phyloP scores from a whole-genome alignment of 2,329 filamentous ascomycete genomes.

The Venturia asperata region DNA sequence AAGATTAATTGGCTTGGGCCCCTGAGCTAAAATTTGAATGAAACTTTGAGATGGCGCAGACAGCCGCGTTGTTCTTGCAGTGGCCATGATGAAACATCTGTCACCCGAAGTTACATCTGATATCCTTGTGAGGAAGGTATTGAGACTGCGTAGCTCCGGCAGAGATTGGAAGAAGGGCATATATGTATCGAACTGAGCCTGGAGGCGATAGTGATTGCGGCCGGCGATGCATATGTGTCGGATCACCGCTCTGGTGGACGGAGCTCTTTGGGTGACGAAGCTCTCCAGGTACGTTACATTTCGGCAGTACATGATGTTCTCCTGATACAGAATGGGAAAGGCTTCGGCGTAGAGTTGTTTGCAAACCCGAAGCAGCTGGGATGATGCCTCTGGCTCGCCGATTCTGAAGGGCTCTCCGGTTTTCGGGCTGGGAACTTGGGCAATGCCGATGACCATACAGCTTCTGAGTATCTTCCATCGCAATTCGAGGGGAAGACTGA shows the following conservation, averaged over 20 bases:
- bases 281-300: neutral
- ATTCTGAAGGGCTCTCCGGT: neutral
- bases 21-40: neutral
- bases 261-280: neutral
- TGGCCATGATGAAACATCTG: neutral
- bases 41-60: neutral
- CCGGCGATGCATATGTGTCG: neutral
- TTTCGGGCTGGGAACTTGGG: neutral
- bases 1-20: neutral
- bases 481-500: neutral
- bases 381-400: neutral
- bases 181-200: neutral
- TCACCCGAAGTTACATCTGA: neutral
- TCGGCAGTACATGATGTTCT: slow-evolving; percentile 12
- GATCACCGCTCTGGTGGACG: neutral
- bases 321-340: slow-evolving; percentile 3
- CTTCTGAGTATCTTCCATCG: neutral
- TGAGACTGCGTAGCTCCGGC: neutral
- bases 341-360: slow-evolving; percentile 4
- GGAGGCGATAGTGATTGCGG: neutral
- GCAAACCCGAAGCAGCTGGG: slow-evolving; percentile 10
- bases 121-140: neutral
- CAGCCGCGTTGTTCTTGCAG: neutral
- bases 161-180: slow-evolving; percentile 2
- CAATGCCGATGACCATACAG: slow-evolving; percentile 3